Evolutionary conservation across 345 rosid genomes (phyloP).

Genomic region (Sonneratia caseolaris): DNA sequence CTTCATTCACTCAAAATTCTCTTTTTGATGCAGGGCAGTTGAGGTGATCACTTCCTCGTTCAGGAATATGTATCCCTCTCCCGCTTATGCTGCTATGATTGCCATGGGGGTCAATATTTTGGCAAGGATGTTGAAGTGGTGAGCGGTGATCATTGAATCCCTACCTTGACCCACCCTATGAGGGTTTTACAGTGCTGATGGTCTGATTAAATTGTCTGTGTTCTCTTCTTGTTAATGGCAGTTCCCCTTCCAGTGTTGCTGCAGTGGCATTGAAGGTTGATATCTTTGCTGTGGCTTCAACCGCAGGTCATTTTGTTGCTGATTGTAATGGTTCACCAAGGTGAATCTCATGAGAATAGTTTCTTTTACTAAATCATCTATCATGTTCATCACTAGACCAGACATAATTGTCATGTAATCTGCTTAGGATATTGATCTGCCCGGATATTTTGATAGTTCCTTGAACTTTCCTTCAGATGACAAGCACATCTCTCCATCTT

Average conservation of each 20-base stretch:
- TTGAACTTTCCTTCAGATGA: background rate
- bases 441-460: background rate
- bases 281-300: conserved; percentile 55
- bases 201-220: background rate
- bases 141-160: conserved; percentile 10
- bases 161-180: background rate
- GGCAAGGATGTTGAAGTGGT: conserved; percentile 73
- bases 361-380: background rate
- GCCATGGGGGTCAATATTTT: conserved; percentile 67
- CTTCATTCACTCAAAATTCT: background rate
- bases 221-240: conserved; percentile 20
- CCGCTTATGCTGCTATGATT: conserved; percentile 52
- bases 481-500: background rate
- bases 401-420: background rate
- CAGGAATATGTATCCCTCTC: conserved; percentile 42
- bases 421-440: background rate
- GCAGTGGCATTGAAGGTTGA: conserved; percentile 44
- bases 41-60: conserved; percentile 62
- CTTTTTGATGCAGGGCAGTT: conserved; percentile 48
- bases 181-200: background rate
- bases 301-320: conserved; percentile 29
- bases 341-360: conserved; percentile 19
- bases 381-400: background rate
- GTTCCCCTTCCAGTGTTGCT: conserved; percentile 65
- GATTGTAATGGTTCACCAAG: conserved; percentile 47